phyloP scores from a whole-genome alignment of 2,329 filamentous ascomycete species.

The Curvularia spicifera region DNA sequence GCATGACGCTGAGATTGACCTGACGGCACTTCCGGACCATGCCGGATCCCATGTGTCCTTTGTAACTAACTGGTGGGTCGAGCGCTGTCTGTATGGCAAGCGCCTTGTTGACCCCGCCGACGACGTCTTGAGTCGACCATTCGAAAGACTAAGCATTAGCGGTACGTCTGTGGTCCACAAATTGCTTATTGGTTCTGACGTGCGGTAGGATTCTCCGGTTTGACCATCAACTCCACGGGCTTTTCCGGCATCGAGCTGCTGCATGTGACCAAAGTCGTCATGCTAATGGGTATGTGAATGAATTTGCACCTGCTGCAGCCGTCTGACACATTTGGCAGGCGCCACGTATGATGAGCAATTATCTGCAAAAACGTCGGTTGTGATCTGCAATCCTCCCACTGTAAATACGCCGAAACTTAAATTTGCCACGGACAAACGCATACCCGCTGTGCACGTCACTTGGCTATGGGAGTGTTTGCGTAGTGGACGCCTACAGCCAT shows the following conservation, averaged over 20 bases:
- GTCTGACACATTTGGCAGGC: constrained; percentile 53
- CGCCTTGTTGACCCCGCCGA: constrained; percentile 70
- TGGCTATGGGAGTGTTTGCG: constrained; percentile 88
- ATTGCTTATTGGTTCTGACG: constrained; percentile 26
- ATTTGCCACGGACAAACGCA: constrained; percentile 74
- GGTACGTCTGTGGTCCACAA: constrained; percentile 44
- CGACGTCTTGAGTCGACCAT: constrained; percentile 78
- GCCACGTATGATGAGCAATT: constrained; percentile 82
- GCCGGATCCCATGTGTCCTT: constrained; percentile 44
- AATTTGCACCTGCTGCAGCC: constrained; percentile 3
- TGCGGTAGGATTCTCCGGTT: constrained; percentile 64
- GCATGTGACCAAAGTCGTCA: constrained; percentile 79
- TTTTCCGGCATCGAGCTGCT: constrained; percentile 85
- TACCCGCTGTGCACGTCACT: constrained; percentile 78
- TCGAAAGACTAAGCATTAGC: constrained; percentile 71
- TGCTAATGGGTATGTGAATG: constrained; percentile 66
- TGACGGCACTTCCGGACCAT: constrained; percentile 43
- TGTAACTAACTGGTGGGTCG: constrained; percentile 93
- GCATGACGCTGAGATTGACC: constrained; percentile 48
- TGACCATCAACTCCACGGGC: constrained; percentile 79
- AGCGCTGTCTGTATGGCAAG: constrained; percentile 83
- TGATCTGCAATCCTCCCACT: constrained; percentile 70
- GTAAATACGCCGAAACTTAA: constrained; percentile 76
- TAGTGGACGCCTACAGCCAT: constrained; percentile 56
- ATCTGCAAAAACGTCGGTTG: constrained; percentile 71